phyloP scores from a whole-genome alignment of 2,329 filamentous ascomycete genomes.

The Colletotrichum ledebouriae region DNA sequence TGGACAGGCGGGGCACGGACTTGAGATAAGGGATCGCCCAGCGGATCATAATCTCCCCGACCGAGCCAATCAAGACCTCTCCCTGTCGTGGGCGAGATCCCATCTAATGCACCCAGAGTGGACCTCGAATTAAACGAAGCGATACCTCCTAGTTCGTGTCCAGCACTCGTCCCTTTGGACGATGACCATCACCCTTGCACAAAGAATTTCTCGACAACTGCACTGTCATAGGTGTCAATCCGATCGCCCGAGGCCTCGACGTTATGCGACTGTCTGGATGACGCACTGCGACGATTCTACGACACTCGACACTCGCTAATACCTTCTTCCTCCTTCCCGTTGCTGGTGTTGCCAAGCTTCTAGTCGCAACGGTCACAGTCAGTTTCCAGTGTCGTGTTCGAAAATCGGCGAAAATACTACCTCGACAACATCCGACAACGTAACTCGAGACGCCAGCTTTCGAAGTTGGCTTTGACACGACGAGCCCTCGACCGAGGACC shows the following conservation, averaged over 20 bases:
- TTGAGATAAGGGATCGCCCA: conserved; percentile 10
- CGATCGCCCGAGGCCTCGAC: conserved; percentile 4
- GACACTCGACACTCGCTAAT: conserved; percentile 33
- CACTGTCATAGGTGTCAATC: conserved; percentile 19
- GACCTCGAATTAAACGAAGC: conserved; percentile 40
- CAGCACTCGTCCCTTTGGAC: conserved; percentile 18
- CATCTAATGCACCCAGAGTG: conserved; percentile 27
- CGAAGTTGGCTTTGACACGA: conserved; percentile 1
- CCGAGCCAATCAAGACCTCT: conserved; percentile 31
- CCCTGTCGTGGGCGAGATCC: conserved; percentile 27
- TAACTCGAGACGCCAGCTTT: conserved; percentile 9
- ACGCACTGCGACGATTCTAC: conserved; percentile 24
- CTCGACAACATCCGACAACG: conserved; percentile 6
- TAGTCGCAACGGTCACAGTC: conserved; percentile 38
- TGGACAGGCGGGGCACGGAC: conserved; percentile 15
- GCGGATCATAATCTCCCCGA: conserved; percentile 39
- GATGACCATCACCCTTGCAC: conserved; percentile 32
- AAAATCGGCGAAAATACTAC: conserved; percentile 10
- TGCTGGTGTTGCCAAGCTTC: conserved; percentile 27
- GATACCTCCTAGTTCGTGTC: conserved; percentile 38
- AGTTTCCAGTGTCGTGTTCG: conserved; percentile 35
- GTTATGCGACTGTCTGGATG: conserved; percentile 38
- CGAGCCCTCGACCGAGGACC: conserved; percentile 16
- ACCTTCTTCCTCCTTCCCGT: conserved; percentile 33
- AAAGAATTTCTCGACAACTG: conserved; percentile 1